Percentiles rank a stretch among this genome's conserved stretches.
These are phyloP conservation scores for Agastache rugosa DNA, from an alignment of 257 asterid species.

Conservation along the genomic window DNA sequence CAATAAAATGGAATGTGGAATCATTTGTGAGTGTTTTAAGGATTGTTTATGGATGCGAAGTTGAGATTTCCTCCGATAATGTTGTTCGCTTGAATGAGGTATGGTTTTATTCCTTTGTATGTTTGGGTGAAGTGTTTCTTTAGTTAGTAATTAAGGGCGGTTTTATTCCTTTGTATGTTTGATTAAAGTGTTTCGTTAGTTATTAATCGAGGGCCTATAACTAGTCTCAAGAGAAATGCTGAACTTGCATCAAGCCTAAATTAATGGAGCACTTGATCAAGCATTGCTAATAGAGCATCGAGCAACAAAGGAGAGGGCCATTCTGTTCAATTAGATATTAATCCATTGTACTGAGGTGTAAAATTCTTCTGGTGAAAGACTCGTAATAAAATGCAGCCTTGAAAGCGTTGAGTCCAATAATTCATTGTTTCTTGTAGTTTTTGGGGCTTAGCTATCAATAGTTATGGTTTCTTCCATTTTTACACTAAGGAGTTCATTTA, in stretches of 20 bases:
- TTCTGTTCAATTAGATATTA: slow-evolving; percentile 10
- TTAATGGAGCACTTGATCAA: slow-evolving; percentile 15
- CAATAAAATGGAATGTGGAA: slow-evolving; percentile 68
- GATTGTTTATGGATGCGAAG: slow-evolving; percentile 55
- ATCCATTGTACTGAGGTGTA: slow-evolving; percentile 1
- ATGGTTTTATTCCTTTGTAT: slow-evolving; percentile 18
- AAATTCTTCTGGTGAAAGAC: neutral
- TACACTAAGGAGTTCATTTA: neutral
- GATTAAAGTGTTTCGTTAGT: no score
- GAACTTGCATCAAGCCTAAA: neutral
- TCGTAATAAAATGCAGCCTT: neutral
- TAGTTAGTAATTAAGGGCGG: neutral
- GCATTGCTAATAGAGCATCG: slow-evolving; percentile 2
- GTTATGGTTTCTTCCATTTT: neutral
- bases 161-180: neutral
- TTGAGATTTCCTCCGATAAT: slow-evolving; percentile 60
- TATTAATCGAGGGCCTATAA: neutral
- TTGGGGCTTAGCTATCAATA: neutral
- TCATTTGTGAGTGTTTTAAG: slow-evolving; percentile 59
- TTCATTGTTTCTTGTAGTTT: slow-evolving; percentile 10
- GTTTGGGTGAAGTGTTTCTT: slow-evolving; percentile 14
- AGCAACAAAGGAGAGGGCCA: slow-evolving; percentile 10
- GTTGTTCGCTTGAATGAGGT: slow-evolving; percentile 73
- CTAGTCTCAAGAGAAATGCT: neutral
- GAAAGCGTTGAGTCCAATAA: neutral